Conservation (phyloP, 2,329 filamentous ascomycete genomes). For the Fusarium ramigenum region DNA sequence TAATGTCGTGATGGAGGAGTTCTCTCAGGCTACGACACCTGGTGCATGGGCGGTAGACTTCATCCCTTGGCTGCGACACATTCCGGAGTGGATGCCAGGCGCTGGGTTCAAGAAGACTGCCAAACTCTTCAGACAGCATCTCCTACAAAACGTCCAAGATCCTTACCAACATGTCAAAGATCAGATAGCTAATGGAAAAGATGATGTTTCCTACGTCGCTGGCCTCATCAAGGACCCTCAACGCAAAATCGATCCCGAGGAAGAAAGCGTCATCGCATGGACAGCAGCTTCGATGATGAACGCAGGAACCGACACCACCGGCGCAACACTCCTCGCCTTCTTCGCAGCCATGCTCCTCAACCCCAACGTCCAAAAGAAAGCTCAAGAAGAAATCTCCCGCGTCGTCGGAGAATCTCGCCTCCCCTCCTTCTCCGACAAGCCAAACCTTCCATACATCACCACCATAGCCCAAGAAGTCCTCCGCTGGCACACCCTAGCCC, state of each 20-base stretch:
- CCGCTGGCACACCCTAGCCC: conserved; percentile 46
- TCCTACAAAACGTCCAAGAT: not conserved
- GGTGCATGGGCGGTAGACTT: conserved; percentile 15
- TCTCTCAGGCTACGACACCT: conserved; percentile 6
- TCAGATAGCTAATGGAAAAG: not conserved
- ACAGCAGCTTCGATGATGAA: conserved; percentile 35
- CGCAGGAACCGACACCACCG: conserved; percentile 46
- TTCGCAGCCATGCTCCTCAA: conserved; percentile 58
- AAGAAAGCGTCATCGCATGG: conserved; percentile 13
- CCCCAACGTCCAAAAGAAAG: conserved; percentile 53
- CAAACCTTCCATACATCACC: conserved; percentile 54
- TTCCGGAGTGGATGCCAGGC: conserved; percentile 13
- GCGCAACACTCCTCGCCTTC: conserved; percentile 44
- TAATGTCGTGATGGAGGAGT: conserved; percentile 16
- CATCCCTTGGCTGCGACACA: not conserved
- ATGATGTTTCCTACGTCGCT: conserved; percentile 5
- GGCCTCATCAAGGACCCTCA: not conserved
- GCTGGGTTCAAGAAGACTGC: conserved; percentile 1
- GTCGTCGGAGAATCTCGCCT: conserved; percentile 54
- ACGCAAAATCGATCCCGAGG: conserved; percentile 2
- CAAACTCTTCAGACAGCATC: not conserved
- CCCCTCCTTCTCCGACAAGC: conserved; percentile 54
- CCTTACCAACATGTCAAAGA: not conserved
- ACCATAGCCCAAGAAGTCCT: conserved; percentile 45
- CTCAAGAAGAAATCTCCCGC: conserved; percentile 53